Percentiles rank a stretch among this genome's conserved stretches.
Evolutionary conservation across 1,284 basidiomycete genomes (phyloP).

Genomic region (Ceratobasidium sp.): DNA sequence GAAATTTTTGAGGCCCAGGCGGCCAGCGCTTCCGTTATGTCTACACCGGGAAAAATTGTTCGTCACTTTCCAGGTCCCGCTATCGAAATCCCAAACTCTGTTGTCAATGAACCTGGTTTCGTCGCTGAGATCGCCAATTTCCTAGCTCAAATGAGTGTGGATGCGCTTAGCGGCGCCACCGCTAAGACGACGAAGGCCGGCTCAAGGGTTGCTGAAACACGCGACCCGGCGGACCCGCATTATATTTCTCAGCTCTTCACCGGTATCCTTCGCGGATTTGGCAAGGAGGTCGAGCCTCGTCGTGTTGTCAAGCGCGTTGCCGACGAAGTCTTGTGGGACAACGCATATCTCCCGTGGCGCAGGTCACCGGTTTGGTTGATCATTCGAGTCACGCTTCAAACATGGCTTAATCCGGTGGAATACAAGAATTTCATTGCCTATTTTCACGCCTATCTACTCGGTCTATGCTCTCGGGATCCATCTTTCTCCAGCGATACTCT

Average conservation of each 20-base stretch:
- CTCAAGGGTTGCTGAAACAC: conserved; percentile 47
- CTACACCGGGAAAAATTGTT: conserved; percentile 55
- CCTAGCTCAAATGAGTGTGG: conserved; percentile 53
- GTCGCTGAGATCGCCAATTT: conserved; percentile 52
- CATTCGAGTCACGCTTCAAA: conserved; percentile 61
- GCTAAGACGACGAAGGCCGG: conserved; percentile 46
- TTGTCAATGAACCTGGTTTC: conserved; percentile 51
- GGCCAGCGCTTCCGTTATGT: conserved; percentile 53
- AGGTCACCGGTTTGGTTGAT: conserved; percentile 59
- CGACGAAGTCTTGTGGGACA: conserved; percentile 57
- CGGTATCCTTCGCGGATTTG: conserved; percentile 56
- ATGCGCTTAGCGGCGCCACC: conserved; percentile 44
- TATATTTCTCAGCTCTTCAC: conserved; percentile 60
- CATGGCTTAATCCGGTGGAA: conserved; percentile 49
- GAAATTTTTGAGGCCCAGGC: conserved; percentile 60
- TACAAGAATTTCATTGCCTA: conserved; percentile 64
- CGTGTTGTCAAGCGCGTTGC: conserved; percentile 56
- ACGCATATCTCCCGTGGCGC: conserved; percentile 34
- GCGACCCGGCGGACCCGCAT: conserved; percentile 55
- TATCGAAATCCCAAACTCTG: conserved; percentile 7
- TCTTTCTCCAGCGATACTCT: conserved; percentile 53
- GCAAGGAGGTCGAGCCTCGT: conserved; percentile 49
- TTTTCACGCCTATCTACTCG: conserved; percentile 54
- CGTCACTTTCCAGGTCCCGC: conserved; percentile 54
- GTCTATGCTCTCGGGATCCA: background rate